Evolutionary conservation across 192 early-diverging fungal species (phyloP).

Genomic region (Backusella circina): DNA sequence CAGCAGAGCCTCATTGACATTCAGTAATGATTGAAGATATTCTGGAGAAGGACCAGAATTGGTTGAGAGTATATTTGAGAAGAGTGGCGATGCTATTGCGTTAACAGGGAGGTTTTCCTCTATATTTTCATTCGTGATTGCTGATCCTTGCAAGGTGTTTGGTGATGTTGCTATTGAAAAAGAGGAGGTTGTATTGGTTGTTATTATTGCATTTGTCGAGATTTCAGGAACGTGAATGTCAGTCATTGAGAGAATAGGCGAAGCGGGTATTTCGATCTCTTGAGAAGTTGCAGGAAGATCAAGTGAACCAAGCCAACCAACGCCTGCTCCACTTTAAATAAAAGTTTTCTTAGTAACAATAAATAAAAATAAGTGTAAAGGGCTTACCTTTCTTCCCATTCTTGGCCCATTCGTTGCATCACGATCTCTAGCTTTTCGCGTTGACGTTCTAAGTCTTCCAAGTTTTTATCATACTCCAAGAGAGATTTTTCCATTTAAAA

Average conservation of each 20-base stretch:
- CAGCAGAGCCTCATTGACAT: constrained; percentile 26
- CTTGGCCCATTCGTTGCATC: constrained; percentile 34
- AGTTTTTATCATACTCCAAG: constrained; percentile 34
- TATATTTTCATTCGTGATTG: background rate
- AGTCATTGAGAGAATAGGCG: background rate
- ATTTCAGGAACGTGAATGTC: constrained; percentile 1
- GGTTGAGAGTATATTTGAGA: background rate
- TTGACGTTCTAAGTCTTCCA: constrained; percentile 31
- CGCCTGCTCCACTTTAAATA: constrained; percentile 28
- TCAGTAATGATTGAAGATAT: constrained; percentile 21
- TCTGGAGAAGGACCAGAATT: constrained; percentile 12
- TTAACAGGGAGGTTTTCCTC: background rate
- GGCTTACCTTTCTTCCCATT: constrained; percentile 38
- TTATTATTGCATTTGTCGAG: background rate
- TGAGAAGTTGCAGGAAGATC: background rate
- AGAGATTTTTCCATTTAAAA: constrained; percentile 16
- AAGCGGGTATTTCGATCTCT: background rate
- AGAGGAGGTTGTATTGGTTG: background rate
- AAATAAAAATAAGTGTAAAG: background rate
- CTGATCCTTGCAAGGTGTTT: background rate
- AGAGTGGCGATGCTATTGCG: background rate
- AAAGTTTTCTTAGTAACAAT: background rate
- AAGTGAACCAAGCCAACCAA: constrained; percentile 30
- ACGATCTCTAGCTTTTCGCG: constrained; percentile 22
- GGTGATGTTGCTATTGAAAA: background rate